These are phyloP conservation scores for Abelmoschus esculentus DNA, from an alignment of 345 rosid genomes.

Conservation along the genomic window DNA sequence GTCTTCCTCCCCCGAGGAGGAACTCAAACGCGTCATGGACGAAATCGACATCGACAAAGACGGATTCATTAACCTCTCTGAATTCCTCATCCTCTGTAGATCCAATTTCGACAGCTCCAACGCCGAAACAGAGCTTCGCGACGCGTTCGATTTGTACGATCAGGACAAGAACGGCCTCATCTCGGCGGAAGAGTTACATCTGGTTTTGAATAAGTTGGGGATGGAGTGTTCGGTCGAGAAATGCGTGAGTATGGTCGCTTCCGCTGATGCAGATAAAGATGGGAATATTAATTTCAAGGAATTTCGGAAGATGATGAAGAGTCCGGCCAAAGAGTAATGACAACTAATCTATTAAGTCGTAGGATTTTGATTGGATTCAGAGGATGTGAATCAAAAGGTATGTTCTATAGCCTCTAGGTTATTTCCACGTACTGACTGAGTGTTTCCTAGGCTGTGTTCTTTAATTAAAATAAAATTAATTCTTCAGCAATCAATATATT, in stretches of 20 bases:
- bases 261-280: conserved; percentile 74
- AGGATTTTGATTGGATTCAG: not conserved
- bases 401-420: not conserved
- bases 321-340: not conserved
- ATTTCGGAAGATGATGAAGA: conserved; percentile 72
- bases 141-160: conserved; percentile 84
- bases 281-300: conserved; percentile 65
- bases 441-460: no score
- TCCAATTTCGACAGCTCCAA: conserved; percentile 28
- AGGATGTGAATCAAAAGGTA: not conserved
- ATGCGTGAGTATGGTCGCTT: conserved; percentile 52
- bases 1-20: conserved; percentile 13
- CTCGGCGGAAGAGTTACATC: conserved; percentile 61
- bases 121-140: conserved; percentile 45
- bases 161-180: conserved; percentile 69
- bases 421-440: not conserved
- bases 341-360: not conserved
- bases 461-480: no score
- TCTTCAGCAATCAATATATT: no score
- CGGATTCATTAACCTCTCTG: conserved; percentile 56
- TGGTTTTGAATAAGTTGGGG: conserved; percentile 52
- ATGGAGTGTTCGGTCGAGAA: conserved; percentile 60
- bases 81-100: conserved; percentile 55
- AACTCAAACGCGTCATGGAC: conserved; percentile 50
- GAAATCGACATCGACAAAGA: conserved; percentile 75